phyloP scores from a whole-genome alignment of 768 basidiomycete species.

The Psilocybe subaeruginosa region DNA sequence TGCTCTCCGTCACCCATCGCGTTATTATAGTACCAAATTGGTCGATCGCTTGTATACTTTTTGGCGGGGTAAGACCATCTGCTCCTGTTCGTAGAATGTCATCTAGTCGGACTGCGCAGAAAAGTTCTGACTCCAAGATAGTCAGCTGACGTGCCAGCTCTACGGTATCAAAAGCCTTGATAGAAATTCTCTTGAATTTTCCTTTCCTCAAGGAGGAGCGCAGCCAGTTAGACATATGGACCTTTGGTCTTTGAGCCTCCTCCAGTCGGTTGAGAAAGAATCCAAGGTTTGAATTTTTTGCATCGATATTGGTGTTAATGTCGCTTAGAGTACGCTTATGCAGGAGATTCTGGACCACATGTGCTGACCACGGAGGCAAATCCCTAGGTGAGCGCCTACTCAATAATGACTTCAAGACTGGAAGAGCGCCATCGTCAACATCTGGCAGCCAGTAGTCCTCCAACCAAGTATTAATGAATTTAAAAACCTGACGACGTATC shows the following conservation, averaged over 20 bases:
- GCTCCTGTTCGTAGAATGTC: background rate
- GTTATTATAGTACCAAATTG: background rate
- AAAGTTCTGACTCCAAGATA: background rate
- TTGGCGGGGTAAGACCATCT: background rate
- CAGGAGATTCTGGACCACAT: background rate
- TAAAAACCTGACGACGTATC: background rate
- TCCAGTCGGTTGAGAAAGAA: background rate
- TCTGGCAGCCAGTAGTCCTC: background rate
- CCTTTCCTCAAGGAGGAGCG: background rate
- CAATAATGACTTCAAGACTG: background rate
- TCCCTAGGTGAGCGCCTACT: background rate
- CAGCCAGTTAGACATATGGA: background rate
- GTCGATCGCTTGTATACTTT: background rate
- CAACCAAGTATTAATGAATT: background rate
- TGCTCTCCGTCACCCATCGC: background rate
- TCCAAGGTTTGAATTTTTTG: background rate
- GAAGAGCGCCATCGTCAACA: background rate
- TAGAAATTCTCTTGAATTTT: background rate
- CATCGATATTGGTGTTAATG: background rate
- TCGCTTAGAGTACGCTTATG: background rate
- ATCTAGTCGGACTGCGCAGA: background rate
- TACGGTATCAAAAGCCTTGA: background rate
- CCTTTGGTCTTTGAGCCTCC: background rate
- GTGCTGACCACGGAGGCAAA: background rate
- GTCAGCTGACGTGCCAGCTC: conserved; percentile 1